Evolutionary conservation across 345 rosid genomes (phyloP).

Genomic region (Sisymbrium irio): DNA sequence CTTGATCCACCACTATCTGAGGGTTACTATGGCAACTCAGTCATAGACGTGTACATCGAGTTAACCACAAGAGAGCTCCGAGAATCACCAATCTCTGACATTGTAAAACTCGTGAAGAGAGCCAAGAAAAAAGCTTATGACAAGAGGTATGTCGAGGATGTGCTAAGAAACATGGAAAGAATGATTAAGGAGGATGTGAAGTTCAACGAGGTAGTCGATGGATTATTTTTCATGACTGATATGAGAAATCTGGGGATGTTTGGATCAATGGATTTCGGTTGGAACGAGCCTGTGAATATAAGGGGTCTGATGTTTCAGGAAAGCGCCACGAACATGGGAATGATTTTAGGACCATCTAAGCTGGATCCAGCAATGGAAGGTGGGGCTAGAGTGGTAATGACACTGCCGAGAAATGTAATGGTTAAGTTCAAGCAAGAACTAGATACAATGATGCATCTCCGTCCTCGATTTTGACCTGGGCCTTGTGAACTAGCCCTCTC

Average conservation of each 20-base stretch:
- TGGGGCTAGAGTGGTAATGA: constrained; percentile 46
- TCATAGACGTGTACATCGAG: constrained; percentile 27
- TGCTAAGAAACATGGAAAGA: constrained; percentile 31
- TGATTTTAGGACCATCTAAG: constrained; percentile 36
- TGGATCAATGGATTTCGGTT: constrained; percentile 49
- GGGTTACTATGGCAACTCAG: constrained; percentile 48
- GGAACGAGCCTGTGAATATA: constrained; percentile 40
- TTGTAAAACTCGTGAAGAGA: constrained; percentile 33
- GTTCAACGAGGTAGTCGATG: constrained; percentile 27
- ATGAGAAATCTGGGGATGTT: constrained; percentile 40
- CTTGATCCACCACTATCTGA: constrained; percentile 41
- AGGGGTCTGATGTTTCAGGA: constrained; percentile 34
- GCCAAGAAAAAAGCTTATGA: constrained; percentile 15
- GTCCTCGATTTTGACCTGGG: constrained; percentile 3
- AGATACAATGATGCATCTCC: neutral
- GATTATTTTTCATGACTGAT: constrained; percentile 38
- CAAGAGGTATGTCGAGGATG: constrained; percentile 16
- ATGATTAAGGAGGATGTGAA: constrained; percentile 21
- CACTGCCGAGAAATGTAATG: constrained; percentile 43
- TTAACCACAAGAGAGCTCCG: constrained; percentile 34
- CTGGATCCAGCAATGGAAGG: constrained; percentile 40
- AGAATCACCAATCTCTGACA: constrained; percentile 31
- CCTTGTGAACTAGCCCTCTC: neutral
- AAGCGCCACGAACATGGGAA: constrained; percentile 32
- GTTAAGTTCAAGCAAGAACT: constrained; percentile 40